Percentiles rank a stretch among this genome's conserved stretches.
These are phyloP conservation scores for Ophiostoma montium DNA, from an alignment of 2,329 filamentous ascomycete genomes.

Conservation along the genomic window DNA sequence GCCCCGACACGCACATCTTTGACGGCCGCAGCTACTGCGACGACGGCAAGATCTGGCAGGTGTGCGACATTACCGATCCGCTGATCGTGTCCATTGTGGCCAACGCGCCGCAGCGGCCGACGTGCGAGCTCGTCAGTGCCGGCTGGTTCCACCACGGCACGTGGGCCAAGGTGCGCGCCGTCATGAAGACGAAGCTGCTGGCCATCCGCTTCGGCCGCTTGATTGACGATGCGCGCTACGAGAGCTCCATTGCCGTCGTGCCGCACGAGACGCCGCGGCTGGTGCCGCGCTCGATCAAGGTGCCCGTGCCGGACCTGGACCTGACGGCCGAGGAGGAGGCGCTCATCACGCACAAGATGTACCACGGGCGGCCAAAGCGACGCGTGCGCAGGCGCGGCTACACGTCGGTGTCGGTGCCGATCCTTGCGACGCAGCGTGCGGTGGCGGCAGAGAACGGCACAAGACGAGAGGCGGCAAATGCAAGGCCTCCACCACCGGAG, in stretches of 20 bases:
- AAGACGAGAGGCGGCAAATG: background rate
- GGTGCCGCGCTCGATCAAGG: slow-evolving; percentile 19
- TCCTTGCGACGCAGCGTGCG: slow-evolving; percentile 3
- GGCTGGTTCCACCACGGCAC: slow-evolving; percentile 79
- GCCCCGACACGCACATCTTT: slow-evolving; percentile 56
- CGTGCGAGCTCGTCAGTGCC: slow-evolving; percentile 47
- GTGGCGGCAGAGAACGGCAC: background rate
- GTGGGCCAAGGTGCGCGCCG: slow-evolving; percentile 68
- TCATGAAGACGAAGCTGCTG: slow-evolving; percentile 78
- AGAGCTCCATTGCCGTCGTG: slow-evolving; percentile 20
- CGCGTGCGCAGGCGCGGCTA: slow-evolving; percentile 9
- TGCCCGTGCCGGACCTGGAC: slow-evolving; percentile 26
- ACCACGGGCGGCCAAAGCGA: slow-evolving; percentile 10
- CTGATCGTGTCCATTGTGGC: slow-evolving; percentile 53
- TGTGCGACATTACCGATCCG: slow-evolving; percentile 82
- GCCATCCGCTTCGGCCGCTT: slow-evolving; percentile 46
- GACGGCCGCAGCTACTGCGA: slow-evolving; percentile 60
- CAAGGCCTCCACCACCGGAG: background rate
- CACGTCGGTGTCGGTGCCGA: slow-evolving; percentile 12
- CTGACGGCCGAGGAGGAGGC: slow-evolving; percentile 23
- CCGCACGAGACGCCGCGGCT: slow-evolving; percentile 21
- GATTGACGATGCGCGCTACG: slow-evolving; percentile 25
- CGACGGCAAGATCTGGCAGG: slow-evolving; percentile 87
- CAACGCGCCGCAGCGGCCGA: slow-evolving; percentile 41
- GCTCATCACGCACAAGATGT: slow-evolving; percentile 8